Base-by-base conservation (phyloP, 805 yeast species). In the Lachancea fermentati region DNA sequence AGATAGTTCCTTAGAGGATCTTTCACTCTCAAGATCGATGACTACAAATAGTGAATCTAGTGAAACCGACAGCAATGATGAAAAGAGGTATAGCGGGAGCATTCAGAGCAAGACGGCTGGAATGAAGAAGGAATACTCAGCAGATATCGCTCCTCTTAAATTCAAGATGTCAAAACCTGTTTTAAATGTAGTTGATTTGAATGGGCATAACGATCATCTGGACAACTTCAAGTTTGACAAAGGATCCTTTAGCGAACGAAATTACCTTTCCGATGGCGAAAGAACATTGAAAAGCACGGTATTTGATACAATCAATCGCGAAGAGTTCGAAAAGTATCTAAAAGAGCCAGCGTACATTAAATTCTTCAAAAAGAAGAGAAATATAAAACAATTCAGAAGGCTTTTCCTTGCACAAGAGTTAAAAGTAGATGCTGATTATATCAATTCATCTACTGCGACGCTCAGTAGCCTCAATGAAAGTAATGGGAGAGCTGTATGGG, bases 381-480 rank as follows among this genome's bases (percentile, higher is more conserved):
- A 66, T 26, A 61, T 78, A 18, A 74, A 64, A 30, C 65, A 70
- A 4, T 65, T 76, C 42, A 67, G 71, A 41, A 68, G 79, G 46
- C 55, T 81, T 41, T 79, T 81, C 41, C 55, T 81, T 30, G 84
- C 86, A 1, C 91, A 82, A 54, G 87, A 81, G 53, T 58, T 80
- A 42, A 64, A 64, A 37, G 54, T 49, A 22, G 42, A 41, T n/a
- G 17, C 25, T 18, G 32, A 35, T 12, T 33, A 26, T 14, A 19
- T 15, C n/a, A 14, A 8, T 15, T 31, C 25, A 41, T 42, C 26
- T 19, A 37, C 41, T 11, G 33, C 43, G 19, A 37, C 39, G 17
- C 42, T 38, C 37, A 45, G 35, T 22, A 41, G 38, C 15, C 30
- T 34, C 5, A 30, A 31, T 9, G 42, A 13, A 40, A 40, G 19